Base-by-base conservation (phyloP, 2,329 filamentous ascomycete genomes). In the Xylariaceae sp. region DNA sequence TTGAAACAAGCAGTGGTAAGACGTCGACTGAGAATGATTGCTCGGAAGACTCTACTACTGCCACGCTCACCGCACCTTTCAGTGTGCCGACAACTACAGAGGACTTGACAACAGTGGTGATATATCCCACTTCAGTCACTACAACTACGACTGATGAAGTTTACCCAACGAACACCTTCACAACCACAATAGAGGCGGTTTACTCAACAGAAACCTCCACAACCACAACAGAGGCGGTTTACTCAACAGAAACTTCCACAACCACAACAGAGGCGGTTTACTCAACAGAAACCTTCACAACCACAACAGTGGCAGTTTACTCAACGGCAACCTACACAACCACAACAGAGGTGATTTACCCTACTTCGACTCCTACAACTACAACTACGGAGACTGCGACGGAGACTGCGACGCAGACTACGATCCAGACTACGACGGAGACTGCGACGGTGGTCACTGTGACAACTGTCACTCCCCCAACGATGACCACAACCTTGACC, bases 31-130 rank as follows among this genome's bases (percentile, higher is more conserved):
- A n/a, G n/a, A n/a, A n/a, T n/a, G n/a, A n/a, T n/a, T n/a, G n/a
- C n/a, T n/a, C n/a, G n/a, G n/a, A n/a, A n/a, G n/a, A n/a, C n/a
- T n/a, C n/a, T n/a, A n/a, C n/a, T n/a, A n/a, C 43, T 27, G 45
- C 40, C 5, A 21, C 6, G 12, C n/a, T n/a, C n/a, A n/a, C n/a
- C n/a, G n/a, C n/a, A 48, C 46, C 3, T 12, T 35, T 16, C 21
- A 56, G 44, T 12, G 43, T 55, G 19, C 49, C 56, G 17, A 40
- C 50, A 1, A 57, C 50, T 21, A 50, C n/a, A n/a, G 38, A 4
- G 11, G 19, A 11, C 21, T 29, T 32, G 20, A 29, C 33, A n/a
- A 38, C 22, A 4, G 38, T 7, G 4, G 29, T 22, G 5, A 37
- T 14, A 6, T 17, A 32, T 14, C 22, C 35, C 4, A 27, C 27